phyloP scores from a whole-genome alignment of 352 stramenopile genomes.

The Phytophthora constricta region DNA sequence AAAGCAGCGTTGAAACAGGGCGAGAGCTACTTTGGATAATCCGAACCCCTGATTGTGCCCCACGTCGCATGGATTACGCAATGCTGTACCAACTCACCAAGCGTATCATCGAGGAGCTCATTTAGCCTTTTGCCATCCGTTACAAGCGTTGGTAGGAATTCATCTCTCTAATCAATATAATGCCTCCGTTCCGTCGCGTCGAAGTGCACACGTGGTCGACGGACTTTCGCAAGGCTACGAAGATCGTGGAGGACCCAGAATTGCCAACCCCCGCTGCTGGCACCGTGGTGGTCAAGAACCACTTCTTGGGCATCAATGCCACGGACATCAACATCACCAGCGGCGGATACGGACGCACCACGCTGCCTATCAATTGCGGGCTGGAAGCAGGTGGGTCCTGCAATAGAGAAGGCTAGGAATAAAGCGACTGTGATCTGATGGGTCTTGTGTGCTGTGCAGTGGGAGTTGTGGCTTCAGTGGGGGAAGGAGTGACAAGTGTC shows the following conservation, averaged over 20 bases:
- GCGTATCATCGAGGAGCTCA: too few relatives aligned
- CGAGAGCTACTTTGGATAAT: too few relatives aligned
- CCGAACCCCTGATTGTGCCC: too few relatives aligned
- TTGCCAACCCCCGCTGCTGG: conserved; percentile 2
- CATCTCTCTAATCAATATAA: too few relatives aligned
- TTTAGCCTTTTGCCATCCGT: too few relatives aligned
- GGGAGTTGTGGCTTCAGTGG: conserved; percentile 49
- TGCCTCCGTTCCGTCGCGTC: conserved; percentile 11
- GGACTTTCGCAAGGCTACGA: conserved; percentile 33
- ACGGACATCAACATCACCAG: conserved; percentile 55
- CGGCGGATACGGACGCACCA: conserved; percentile 30
- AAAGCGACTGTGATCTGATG: neutral
- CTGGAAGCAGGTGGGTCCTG: conserved; percentile 10
- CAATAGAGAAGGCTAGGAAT: neutral
- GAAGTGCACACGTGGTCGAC: conserved; percentile 40
- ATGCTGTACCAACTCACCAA: too few relatives aligned
- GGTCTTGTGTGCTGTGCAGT: conserved; percentile 21
- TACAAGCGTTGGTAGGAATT: too few relatives aligned
- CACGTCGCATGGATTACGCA: too few relatives aligned
- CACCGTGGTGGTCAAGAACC: conserved; percentile 24
- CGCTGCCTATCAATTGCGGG: conserved; percentile 9
- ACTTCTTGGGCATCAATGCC: conserved; percentile 50
- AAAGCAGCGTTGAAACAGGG: too few relatives aligned
- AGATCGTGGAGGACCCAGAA: conserved; percentile 16
- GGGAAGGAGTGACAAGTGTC: conserved; percentile 45